phyloP scores from a whole-genome alignment of 2,329 filamentous ascomycete genomes.

The Ascochyta lentis region DNA sequence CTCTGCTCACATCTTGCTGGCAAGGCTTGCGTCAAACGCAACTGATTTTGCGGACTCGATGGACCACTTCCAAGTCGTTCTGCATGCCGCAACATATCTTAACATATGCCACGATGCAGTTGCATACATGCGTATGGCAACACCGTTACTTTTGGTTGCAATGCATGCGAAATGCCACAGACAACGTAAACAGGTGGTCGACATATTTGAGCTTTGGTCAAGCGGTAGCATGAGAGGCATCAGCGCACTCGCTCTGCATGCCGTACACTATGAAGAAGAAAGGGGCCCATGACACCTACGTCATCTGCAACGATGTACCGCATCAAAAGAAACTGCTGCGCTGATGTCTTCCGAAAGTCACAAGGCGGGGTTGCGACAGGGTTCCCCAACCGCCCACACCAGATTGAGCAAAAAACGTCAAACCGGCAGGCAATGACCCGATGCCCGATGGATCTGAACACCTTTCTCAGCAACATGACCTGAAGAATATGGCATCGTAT shows the following conservation, averaged over 20 bases:
- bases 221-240: slow-evolving; percentile 36
- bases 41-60: too few species aligned
- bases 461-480: background rate
- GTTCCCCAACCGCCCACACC: background rate
- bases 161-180: slow-evolving; percentile 25
- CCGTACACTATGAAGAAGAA: background rate
- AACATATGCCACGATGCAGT: slow-evolving; percentile 29
- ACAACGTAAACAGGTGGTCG: slow-evolving; percentile 25
- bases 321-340: too few species aligned
- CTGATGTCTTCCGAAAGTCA: too few species aligned
- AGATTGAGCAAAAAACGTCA: background rate
- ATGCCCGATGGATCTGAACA: background rate
- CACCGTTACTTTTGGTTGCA: slow-evolving; percentile 38
- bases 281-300: too few species aligned
- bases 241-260: slow-evolving; percentile 33
- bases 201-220: slow-evolving; percentile 31
- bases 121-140: slow-evolving; percentile 43
- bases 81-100: slow-evolving; percentile 32
- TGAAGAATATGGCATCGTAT: background rate
- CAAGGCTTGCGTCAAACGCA: background rate
- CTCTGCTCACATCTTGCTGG: background rate
- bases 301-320: too few species aligned
- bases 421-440: background rate
- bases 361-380: background rate
- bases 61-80: slow-evolving; percentile 15